Percentiles rank a stretch among this genome's conserved stretches.
phyloP scores from a whole-genome alignment of 1,284 basidiomycete species.

The Sparassis latifolia region DNA sequence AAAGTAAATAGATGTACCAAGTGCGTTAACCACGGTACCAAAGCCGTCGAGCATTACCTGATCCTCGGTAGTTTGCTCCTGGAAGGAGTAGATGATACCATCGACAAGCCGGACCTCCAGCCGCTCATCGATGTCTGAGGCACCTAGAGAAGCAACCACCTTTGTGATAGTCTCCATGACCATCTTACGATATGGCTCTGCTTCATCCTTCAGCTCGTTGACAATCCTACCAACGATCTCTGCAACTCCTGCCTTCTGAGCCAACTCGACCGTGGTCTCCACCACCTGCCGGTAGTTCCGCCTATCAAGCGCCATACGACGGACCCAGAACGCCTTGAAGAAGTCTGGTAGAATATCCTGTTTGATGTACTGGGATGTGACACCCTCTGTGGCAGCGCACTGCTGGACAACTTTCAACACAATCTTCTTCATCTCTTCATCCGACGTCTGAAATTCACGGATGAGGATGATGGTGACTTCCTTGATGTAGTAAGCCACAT shows the following conservation, averaged over 20 bases:
- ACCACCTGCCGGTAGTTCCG: conserved; percentile 97
- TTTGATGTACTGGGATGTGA: conserved; percentile 89
- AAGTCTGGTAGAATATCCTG: conserved; percentile 99
- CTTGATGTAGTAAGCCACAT: conserved; percentile 96
- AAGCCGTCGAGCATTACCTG: conserved; percentile 99
- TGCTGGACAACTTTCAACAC: conserved; percentile 99
- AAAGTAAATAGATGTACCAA: conserved; percentile 36
- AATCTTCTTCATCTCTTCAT: conserved; percentile 99
- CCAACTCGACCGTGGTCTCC: conserved; percentile 96
- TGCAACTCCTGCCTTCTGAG: conserved; percentile 92
- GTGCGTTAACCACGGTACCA: conserved; percentile 93
- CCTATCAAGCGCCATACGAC: conserved; percentile 94
- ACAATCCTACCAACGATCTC: conserved; percentile 95
- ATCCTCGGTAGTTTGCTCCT: conserved; percentile 98
- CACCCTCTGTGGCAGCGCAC: conserved; percentile 96
- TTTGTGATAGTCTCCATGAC: conserved; percentile 99
- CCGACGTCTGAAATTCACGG: conserved; percentile 98
- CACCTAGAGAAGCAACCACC: conserved; percentile 87
- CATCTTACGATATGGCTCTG: conserved; percentile 98
- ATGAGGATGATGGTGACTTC: conserved; percentile 98
- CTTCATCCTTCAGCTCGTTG: conserved; percentile 95
- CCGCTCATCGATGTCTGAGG: conserved; percentile 94
- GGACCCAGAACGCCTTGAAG: conserved; percentile 98
- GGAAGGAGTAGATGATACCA: conserved; percentile 99
- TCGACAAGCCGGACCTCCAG: conserved; percentile 93